A percentile compares a stretch with the other conserved stretches of the same genome.
Conservation (phyloP, 2,329 filamentous ascomycete species). For the Arthroderma uncinatum region DNA sequence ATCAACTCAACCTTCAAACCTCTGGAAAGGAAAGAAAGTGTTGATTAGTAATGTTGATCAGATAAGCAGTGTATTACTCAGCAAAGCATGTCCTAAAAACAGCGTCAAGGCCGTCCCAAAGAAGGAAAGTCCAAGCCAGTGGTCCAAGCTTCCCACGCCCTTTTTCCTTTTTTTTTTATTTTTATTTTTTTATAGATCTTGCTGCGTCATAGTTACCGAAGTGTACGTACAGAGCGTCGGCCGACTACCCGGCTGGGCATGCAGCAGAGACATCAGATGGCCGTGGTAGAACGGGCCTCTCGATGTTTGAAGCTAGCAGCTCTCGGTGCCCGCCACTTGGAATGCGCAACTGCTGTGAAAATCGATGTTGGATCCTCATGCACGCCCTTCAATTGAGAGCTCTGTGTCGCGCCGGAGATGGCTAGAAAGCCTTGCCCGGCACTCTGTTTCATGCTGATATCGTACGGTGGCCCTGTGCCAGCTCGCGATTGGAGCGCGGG, state of each 20-base stretch:
- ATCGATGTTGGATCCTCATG: background rate
- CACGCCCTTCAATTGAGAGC: background rate
- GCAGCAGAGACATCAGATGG: background rate
- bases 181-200: background rate
- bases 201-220: background rate
- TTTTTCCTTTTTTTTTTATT: background rate
- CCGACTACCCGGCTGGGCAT: slow-evolving; percentile 3
- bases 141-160: slow-evolving; percentile 2
- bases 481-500: background rate
- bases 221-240: background rate
- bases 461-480: background rate
- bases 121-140: background rate
- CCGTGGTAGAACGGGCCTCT: background rate
- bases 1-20: too few relatives aligned
- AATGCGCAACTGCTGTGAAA: background rate
- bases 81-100: background rate
- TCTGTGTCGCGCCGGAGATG: background rate
- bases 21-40: background rate
- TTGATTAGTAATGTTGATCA: background rate
- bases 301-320: background rate
- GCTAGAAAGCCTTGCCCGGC: background rate
- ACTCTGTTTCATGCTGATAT: background rate
- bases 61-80: background rate
- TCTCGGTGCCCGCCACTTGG: background rate
- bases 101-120: background rate